phyloP scores from a whole-genome alignment of 768 basidiomycete genomes.

The Panellus pusillus region DNA sequence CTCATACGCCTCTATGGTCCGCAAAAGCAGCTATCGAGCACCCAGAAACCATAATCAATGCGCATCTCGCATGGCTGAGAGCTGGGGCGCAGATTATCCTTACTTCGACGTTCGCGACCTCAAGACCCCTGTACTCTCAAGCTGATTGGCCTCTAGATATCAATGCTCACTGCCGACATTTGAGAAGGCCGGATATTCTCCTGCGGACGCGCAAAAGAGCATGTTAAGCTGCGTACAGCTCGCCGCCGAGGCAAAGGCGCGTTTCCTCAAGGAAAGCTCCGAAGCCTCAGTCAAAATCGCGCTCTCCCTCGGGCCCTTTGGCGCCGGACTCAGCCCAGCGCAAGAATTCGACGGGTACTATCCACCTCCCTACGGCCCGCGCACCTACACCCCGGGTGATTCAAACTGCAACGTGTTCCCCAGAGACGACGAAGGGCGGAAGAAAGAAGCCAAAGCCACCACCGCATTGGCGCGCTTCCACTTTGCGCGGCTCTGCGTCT shows the following conservation, averaged over 20 bases:
- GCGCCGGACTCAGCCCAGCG: conserved; percentile 61
- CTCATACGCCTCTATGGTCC: conserved; percentile 69
- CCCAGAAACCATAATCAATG: conserved; percentile 52
- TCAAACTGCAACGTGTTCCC: conserved; percentile 45
- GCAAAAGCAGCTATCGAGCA: conserved; percentile 56
- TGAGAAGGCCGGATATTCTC: conserved; percentile 47
- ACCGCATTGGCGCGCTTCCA: conserved; percentile 63
- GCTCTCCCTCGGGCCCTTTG: conserved; percentile 74
- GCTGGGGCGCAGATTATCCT: conserved; percentile 68
- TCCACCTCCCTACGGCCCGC: conserved; percentile 74
- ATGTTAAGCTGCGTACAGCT: conserved; percentile 57
- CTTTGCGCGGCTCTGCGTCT: conserved; percentile 55
- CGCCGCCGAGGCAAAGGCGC: conserved; percentile 46
- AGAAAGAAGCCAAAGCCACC: conserved; percentile 41
- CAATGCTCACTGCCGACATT: conserved; percentile 63
- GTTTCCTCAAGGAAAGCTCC: conserved; percentile 26
- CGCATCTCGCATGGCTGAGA: conserved; percentile 61
- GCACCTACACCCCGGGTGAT: conserved; percentile 31
- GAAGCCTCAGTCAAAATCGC: conserved; percentile 43
- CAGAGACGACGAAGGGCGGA: conserved; percentile 26
- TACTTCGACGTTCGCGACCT: conserved; percentile 59
- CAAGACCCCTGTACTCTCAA: not conserved
- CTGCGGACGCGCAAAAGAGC: conserved; percentile 39
- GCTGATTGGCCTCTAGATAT: conserved; percentile 45
- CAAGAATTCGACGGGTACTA: conserved; percentile 78